A percentile compares a stretch with the other conserved stretches of the same genome.
Evolutionary conservation across 768 basidiomycete species (phyloP).

Genomic region (Tylopilus sp.): DNA sequence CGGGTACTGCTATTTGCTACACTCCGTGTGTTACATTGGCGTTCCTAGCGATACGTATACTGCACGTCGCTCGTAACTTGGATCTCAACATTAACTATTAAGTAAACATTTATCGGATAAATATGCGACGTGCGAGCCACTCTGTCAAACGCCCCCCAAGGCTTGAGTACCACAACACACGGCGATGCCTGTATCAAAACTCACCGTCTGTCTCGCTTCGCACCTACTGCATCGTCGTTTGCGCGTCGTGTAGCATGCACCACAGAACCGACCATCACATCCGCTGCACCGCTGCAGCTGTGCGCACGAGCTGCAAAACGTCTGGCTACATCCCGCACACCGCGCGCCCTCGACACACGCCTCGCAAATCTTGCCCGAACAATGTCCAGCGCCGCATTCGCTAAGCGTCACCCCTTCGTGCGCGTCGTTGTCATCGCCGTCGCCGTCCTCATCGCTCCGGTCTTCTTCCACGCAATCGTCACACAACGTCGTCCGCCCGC

Average conservation of each 20-base stretch:
- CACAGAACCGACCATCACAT: slow-evolving; percentile 10
- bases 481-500: slow-evolving; percentile 20
- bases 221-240: slow-evolving; percentile 2
- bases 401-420: slow-evolving; percentile 12
- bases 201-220: background rate
- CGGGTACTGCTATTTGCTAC: no score
- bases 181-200: background rate
- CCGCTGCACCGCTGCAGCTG: slow-evolving; percentile 1
- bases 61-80: no score
- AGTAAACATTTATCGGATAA: no score
- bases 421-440: background rate
- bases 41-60: no score
- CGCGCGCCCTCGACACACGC: slow-evolving; percentile 6
- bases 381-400: background rate
- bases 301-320: slow-evolving; percentile 14
- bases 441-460: background rate
- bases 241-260: slow-evolving; percentile 2
- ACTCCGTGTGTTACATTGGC: no score
- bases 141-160: no score
- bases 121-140: no score
- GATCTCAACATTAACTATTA: no score
- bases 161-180: background rate
- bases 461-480: slow-evolving; percentile 28
- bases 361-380: slow-evolving; percentile 11
- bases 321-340: slow-evolving; percentile 13